Evolutionary conservation across 148 eudicot species (phyloP).

Genomic region (Rhododendron kiyosumense): DNA sequence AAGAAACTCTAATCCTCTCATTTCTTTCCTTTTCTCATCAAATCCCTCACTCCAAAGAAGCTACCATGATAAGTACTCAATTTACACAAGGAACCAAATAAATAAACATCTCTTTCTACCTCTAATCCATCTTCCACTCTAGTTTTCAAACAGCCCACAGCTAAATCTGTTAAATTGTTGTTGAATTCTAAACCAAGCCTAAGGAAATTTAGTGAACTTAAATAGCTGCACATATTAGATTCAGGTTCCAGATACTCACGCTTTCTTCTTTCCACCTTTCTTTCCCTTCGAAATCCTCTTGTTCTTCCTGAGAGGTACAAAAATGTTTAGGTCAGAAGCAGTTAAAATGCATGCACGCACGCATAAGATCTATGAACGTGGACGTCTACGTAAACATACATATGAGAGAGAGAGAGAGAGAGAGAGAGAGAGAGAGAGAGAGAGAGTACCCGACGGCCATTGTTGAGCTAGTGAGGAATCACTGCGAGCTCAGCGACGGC

Average conservation of each 20-base stretch:
- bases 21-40: background rate
- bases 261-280: slow-evolving; percentile 29
- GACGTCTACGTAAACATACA: background rate
- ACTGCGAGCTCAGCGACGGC: background rate
- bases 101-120: background rate
- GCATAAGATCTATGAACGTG: background rate
- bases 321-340: background rate
- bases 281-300: slow-evolving; percentile 25
- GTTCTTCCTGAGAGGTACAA: slow-evolving; percentile 14
- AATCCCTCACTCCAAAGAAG: background rate
- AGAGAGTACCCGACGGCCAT: slow-evolving; percentile 20
- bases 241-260: slow-evolving; percentile 9
- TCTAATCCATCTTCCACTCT: background rate
- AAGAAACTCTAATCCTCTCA: background rate
- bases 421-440: background rate
- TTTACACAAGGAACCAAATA: background rate
- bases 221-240: background rate
- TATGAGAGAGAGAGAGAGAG: background rate
- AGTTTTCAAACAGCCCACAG: background rate
- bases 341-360: background rate
- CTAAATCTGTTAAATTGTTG: background rate
- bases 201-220: background rate
- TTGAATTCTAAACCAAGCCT: background rate
- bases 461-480: background rate
- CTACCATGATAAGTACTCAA: background rate